Conservation (phyloP, 306 rosid species). For the Quercus ilex region DNA sequence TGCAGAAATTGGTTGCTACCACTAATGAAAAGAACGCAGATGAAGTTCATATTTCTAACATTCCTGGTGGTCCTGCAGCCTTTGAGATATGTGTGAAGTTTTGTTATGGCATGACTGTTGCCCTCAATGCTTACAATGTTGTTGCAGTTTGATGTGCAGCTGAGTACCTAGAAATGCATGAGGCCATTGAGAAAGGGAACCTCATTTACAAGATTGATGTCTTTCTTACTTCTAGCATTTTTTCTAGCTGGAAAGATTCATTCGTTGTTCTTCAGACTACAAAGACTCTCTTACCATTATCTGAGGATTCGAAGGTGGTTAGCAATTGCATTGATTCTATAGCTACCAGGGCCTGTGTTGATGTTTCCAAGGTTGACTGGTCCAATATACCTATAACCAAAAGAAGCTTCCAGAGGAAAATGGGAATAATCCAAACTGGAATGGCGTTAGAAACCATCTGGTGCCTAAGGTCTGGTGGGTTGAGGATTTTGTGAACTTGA, state of each 20-base stretch:
- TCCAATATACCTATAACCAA: conserved; percentile 66
- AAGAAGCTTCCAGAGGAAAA: conserved; percentile 85
- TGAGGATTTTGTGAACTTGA: conserved; percentile 95
- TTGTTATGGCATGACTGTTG: conserved; percentile 94
- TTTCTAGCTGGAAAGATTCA: conserved; percentile 96
- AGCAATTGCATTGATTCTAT: conserved; percentile 67
- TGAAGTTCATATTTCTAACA: conserved; percentile 60
- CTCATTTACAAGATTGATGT: conserved; percentile 91
- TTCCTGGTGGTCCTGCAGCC: conserved; percentile 84
- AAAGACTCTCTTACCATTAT: conserved; percentile 53
- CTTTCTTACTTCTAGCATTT: conserved; percentile 85
- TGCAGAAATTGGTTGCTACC: conserved; percentile 67
- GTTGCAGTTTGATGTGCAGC: conserved; percentile 81
- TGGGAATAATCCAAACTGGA: conserved; percentile 52
- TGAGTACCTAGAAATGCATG: conserved; percentile 89
- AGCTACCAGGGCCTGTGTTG: conserved; percentile 72
- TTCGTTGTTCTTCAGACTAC: conserved; percentile 90
- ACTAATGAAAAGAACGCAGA: conserved; percentile 35
- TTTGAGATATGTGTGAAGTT: conserved; percentile 96
- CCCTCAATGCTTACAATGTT: conserved; percentile 87
- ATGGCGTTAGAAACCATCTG: conserved; percentile 52
- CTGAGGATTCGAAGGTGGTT: conserved; percentile 75
- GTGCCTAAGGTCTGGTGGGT: conserved; percentile 99
- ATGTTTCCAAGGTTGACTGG: conserved; percentile 89
- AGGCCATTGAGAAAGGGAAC: conserved; percentile 81